Evolutionary conservation across 352 stramenopile species (phyloP), one percentile per base, ranked within the genome.

Genomic region (Phytophthora niederhauseri): DNA sequence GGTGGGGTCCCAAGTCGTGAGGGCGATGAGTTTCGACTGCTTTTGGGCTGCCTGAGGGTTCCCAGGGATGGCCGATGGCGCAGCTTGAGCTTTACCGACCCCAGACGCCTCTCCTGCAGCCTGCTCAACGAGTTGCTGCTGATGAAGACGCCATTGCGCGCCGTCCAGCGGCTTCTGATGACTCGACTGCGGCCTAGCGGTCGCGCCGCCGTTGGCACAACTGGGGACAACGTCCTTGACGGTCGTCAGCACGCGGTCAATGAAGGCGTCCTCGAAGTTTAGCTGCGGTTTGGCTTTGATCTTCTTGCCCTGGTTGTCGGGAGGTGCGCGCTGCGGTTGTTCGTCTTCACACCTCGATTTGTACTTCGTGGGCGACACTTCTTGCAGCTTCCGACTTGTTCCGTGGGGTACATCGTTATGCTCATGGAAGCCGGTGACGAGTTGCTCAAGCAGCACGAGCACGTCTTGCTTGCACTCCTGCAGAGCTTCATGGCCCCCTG

Each of bases 341-440:
- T 75, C 69, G 36, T 75, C 65, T 30, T 75, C 66, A 24, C 57
- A 75, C 26, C 62, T 55, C 36, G 59, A 71, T 19, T 62, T 56
- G 9, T 34, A 24, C 19, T 68, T 70, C 5, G 46, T 24, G 1
- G 61, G 61, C 26, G 49, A 62, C 3, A 45, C 43, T 31, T 60
- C 51, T n/a, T 26, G 45, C 53, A 76, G 67, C 20, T 76, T 85
- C 17, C 45, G 19, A 41, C 31, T 55, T 55, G 63, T 79, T 26
- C 65, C 60, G 34, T 87, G 68, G 0, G 72, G 67, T 0, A 90
- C 70, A 49, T 98, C 90, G 56, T 98, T 76, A 2, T 87, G 54
- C 64, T 99, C 95, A 76, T 99, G 94, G 70, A 97, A 98, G 0
- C 96, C 96, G 8, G 93, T 97, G 54, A 97, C 76, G 22, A 98